These are phyloP conservation scores for Leishmania martiniquensis DNA, from an alignment of 208 protist genomes.

Conservation along the genomic window DNA sequence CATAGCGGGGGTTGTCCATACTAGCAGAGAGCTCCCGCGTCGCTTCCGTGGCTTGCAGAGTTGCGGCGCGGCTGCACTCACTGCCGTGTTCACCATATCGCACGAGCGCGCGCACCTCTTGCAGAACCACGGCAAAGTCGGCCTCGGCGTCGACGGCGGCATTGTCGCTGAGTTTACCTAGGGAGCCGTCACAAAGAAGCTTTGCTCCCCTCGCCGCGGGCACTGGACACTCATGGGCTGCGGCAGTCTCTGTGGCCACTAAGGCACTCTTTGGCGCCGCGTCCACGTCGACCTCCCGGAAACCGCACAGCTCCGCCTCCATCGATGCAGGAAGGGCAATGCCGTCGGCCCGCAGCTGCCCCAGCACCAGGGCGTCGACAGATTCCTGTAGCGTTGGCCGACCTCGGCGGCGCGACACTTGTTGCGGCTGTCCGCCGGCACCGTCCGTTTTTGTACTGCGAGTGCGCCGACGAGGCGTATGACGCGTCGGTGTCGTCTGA, in stretches of 20 bases:
- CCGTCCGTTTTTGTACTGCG: background rate
- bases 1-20: background rate
- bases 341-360: constrained; percentile 68
- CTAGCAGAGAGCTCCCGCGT: background rate
- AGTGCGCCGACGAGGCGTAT: constrained; percentile 13
- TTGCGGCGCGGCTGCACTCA: background rate
- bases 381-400: constrained; percentile 36
- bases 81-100: constrained; percentile 7
- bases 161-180: background rate
- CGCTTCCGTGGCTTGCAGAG: background rate
- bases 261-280: background rate
- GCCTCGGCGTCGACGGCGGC: constrained; percentile 1
- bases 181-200: background rate
- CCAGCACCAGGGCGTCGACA: constrained; percentile 64
- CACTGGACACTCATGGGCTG: background rate
- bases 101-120: constrained; percentile 21
- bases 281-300: background rate
- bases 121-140: constrained; percentile 24
- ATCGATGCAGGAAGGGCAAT: constrained; percentile 34
- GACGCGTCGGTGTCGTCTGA: constrained; percentile 8
- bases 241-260: background rate
- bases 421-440: background rate
- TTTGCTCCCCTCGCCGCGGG: background rate
- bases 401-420: constrained; percentile 8
- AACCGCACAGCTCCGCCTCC: constrained; percentile 23